Base-by-base conservation (phyloP, 331 rosid species). In the Malus hybrid region DNA sequence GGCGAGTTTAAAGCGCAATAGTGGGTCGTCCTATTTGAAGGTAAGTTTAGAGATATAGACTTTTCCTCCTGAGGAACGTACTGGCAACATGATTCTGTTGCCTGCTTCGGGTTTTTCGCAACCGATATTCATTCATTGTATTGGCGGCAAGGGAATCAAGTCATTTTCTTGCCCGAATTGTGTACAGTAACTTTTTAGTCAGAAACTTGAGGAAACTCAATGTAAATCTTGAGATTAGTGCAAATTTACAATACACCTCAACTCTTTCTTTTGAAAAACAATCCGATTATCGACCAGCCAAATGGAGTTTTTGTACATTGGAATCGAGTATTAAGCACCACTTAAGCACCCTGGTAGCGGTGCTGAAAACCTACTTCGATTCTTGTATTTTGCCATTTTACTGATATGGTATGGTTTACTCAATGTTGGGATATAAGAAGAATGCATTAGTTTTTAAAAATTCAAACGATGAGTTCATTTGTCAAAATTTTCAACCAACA, bases 1-100 rank as follows among this genome's bases (percentile, higher is more conserved):
- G 98, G 98, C 3, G 86, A 92, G 80, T 79, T 89, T 54, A 80
- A 67, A 71, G 70, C 83, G 31, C 36, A 73, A 7, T 74, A 70
- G 75, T 24, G 62, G 80, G 55, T 73, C 22, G 12, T 32, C 3
- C 13, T 48, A 18, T 33, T 48, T 27, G 10, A 18, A 3, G 67
- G 24, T 8, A 39, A 39, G 46, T 39, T 39, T 39, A 39, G 46
- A 39, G 4, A 3, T 39, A 3, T 39, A 39, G 46, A 39, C 12
- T 39, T 39, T 9, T 39, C 46, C 46, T 39, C 46, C 46, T 10
- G 46, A 39, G 12, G 46, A 39, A 39, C 46, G 46, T 39, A 39
- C 46, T 1, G 4, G 46, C 46, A 39, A 39, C 71, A 39, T 28
- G 78, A 77, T 81, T 73, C 56, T 60, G 80, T 67, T 72, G 85